Base-by-base conservation (phyloP, 169 alveolate species). In the Babesia bigemina region DNA sequence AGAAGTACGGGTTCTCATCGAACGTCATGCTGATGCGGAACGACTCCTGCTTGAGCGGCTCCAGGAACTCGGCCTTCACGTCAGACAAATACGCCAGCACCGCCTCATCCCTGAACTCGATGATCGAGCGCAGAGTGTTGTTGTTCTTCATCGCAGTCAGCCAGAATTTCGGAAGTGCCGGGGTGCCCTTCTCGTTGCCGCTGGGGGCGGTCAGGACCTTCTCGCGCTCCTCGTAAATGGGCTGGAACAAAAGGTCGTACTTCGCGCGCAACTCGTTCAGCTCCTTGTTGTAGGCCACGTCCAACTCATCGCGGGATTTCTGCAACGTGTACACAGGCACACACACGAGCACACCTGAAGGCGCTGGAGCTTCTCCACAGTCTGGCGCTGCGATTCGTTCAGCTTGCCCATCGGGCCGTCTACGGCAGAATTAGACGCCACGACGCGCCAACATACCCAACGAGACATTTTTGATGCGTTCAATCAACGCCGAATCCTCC, bases 101-200 rank as follows among this genome's bases (percentile, higher is more conserved):
- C 61, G 89, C 87, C 61, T 90, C 94, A 70, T 90, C 94, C 48
- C 85, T 91, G 59, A 79, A 81, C 52, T 90, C 94, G 47, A 90
- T 90, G 49, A 90, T 87, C 57, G 79, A 79, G 58, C 91, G 78
- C 71, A 90, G 85, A 4, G 91, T 83, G 70, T 79, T 90, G 76
- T 90, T 90, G 70, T 90, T 90, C 47, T 87, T 86, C 86, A 90
- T 86, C 16, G 94, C 94, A 56, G 91, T 82, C 45, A 90, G 56
- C 94, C 94, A 90, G 79, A 90, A 90, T 56, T 75, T 87, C n/a
- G 94, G 94, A 28, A 90, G 69, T 42, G 87, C 62, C 39, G 90
- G 90, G 3, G 90, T 83, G 17, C 90, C 90, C 60, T 75, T 59
- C 36, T 83, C 86, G 57, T 26, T 33, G 1, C 90, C 90, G 48